Percentiles rank a stretch among this genome's conserved stretches.
phyloP scores from a whole-genome alignment of 169 alveolate species.

The Eimeria maxima region DNA sequence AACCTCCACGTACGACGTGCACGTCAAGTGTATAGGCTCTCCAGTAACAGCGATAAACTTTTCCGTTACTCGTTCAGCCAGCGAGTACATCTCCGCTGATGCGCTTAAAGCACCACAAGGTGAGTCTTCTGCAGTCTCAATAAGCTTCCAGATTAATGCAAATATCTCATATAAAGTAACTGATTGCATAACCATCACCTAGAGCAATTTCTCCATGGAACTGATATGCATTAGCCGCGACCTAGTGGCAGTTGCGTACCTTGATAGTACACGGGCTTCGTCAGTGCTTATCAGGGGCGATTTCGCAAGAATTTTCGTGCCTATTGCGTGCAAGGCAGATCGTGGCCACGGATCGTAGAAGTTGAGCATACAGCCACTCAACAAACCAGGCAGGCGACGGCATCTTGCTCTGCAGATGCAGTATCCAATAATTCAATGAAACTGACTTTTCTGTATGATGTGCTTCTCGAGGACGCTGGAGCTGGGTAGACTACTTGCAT shows the following conservation, averaged over 20 bases:
- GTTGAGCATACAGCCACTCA: conserved; percentile 63
- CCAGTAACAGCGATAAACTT: conserved; percentile 25
- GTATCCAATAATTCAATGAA: background rate
- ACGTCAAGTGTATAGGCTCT: conserved; percentile 69
- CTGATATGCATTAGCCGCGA: background rate
- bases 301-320: conserved; percentile 25
- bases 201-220: background rate
- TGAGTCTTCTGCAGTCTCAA: background rate
- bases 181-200: background rate
- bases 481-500: background rate
- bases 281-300: conserved; percentile 29
- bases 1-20: conserved; percentile 64
- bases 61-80: conserved; percentile 26
- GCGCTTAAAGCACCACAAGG: conserved; percentile 47
- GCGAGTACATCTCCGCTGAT: conserved; percentile 64
- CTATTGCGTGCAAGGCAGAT: conserved; percentile 91
- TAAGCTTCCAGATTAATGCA: background rate
- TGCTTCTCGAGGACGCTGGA: background rate
- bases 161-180: background rate
- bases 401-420: conserved; percentile 60
- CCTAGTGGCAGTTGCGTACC: background rate
- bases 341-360: conserved; percentile 96
- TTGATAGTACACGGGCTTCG: conserved; percentile 52
- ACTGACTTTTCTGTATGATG: background rate
- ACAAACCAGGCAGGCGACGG: conserved; percentile 73